Conservation (phyloP, 1,139 yeast species). For the Oligophagozyma castellii region DNA sequence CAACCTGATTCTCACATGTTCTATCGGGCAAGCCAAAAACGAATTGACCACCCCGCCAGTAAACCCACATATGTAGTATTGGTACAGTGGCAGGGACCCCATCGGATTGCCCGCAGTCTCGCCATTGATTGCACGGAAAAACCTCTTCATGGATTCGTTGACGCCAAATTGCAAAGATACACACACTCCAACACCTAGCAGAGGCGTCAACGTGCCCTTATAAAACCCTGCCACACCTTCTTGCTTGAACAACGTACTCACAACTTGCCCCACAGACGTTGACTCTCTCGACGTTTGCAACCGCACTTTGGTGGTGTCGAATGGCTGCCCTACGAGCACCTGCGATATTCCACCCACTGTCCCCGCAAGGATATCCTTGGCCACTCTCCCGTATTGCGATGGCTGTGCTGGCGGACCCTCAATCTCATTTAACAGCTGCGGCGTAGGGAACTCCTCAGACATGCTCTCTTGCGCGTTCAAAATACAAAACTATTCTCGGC, state of each 20-base stretch:
- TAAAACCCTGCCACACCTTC: constrained; percentile 79
- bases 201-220: constrained; percentile 78
- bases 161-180: constrained; percentile 80
- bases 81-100: constrained; percentile 33
- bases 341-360: constrained; percentile 87
- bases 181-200: constrained; percentile 89
- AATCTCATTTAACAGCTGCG: constrained; percentile 5
- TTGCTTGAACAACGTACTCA: constrained; percentile 47
- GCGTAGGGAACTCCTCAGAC: constrained; percentile 7
- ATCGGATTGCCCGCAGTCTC: constrained; percentile 1
- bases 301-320: constrained; percentile 80
- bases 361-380: constrained; percentile 60
- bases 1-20: constrained; percentile 79
- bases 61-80: constrained; percentile 69
- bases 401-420: constrained; percentile 3
- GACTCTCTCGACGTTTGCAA: constrained; percentile 67
- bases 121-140: constrained; percentile 23
- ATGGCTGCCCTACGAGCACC: constrained; percentile 82
- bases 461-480: constrained; percentile 2
- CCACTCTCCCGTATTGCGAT: constrained; percentile 8
- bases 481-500: too few species aligned
- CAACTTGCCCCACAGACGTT: constrained; percentile 60
- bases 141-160: constrained; percentile 85
- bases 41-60: constrained; percentile 87
- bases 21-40: constrained; percentile 79